These are phyloP conservation scores for Furcasterigmium furcatum DNA, from an alignment of 2,329 filamentous ascomycete species.

Conservation along the genomic window DNA sequence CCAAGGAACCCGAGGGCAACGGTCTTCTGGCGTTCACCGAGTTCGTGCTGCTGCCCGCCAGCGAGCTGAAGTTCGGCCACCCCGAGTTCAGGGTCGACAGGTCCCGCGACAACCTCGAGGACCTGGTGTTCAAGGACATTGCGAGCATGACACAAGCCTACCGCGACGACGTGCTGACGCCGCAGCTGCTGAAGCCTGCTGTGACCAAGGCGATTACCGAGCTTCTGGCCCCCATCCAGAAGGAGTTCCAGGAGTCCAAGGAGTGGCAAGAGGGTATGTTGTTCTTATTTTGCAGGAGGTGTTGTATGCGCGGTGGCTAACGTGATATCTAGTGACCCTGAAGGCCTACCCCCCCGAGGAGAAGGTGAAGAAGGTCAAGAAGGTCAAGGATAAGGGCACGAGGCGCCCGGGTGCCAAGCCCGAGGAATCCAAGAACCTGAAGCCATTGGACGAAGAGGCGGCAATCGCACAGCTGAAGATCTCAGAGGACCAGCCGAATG, in stretches of 20 bases:
- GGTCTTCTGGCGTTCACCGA: slow-evolving; percentile 85
- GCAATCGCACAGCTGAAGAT: slow-evolving; percentile 1
- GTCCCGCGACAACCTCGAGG: slow-evolving; percentile 61
- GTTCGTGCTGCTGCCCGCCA: slow-evolving; percentile 77
- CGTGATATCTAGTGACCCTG: slow-evolving; percentile 49
- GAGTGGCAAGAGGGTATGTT: slow-evolving; percentile 66
- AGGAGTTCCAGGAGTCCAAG: slow-evolving; percentile 63
- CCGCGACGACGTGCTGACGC: slow-evolving; percentile 73
- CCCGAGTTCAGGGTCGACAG: slow-evolving; percentile 67
- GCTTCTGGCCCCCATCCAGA: slow-evolving; percentile 75
- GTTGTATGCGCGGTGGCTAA: not conserved
- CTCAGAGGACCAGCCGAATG: not conserved
- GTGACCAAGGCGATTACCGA: slow-evolving; percentile 69
- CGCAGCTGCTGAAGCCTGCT: slow-evolving; percentile 84
- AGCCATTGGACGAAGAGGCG: slow-evolving; percentile 1
- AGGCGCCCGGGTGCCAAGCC: slow-evolving; percentile 49
- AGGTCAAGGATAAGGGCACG: slow-evolving; percentile 72
- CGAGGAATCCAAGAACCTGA: not conserved
- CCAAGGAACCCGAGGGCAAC: slow-evolving; percentile 77
- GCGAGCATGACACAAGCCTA: slow-evolving; percentile 78
- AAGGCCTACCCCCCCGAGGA: slow-evolving; percentile 78
- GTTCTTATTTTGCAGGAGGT: slow-evolving; percentile 9
- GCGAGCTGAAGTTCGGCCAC: slow-evolving; percentile 54
- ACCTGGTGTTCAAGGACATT: slow-evolving; percentile 76
- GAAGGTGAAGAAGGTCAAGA: slow-evolving; percentile 71